Evolutionary conservation across 2,329 filamentous ascomycete species (phyloP).

Genomic region (Tolypocladium cylindrosporum): DNA sequence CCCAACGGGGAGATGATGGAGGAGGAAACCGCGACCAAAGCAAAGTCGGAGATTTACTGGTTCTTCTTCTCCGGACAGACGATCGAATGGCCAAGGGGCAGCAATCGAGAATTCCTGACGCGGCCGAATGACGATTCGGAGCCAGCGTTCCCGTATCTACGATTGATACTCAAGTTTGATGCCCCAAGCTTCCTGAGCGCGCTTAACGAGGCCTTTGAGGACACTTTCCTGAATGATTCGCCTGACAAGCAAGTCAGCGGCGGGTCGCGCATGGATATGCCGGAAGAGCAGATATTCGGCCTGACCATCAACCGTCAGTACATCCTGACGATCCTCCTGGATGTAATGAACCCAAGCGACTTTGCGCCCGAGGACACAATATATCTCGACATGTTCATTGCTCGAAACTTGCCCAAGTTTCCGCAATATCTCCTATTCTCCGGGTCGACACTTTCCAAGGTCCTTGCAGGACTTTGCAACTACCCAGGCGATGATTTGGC

Average conservation of each 20-base stretch:
- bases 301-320: constrained; percentile 83
- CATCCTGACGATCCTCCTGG: constrained; percentile 79
- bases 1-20: constrained; percentile 70
- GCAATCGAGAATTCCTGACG: constrained; percentile 50
- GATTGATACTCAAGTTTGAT: constrained; percentile 78
- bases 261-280: constrained; percentile 36
- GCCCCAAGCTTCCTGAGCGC: constrained; percentile 88
- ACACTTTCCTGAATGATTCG: constrained; percentile 80
- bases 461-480: constrained; percentile 73
- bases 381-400: constrained; percentile 97
- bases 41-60: constrained; percentile 84
- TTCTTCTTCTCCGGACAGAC: constrained; percentile 84
- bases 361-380: constrained; percentile 78
- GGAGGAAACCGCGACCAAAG: constrained; percentile 60
- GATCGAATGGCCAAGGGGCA: constrained; percentile 63
- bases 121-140: constrained; percentile 46
- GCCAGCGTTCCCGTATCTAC: constrained; percentile 76
- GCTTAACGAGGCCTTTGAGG: constrained; percentile 94
- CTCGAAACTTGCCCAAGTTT: constrained; percentile 90
- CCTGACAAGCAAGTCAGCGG: constrained; percentile 52
- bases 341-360: constrained; percentile 72
- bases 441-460: constrained; percentile 71
- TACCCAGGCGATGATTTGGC: constrained; percentile 72
- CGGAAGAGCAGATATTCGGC: constrained; percentile 57
- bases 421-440: constrained; percentile 89